phyloP scores from a whole-genome alignment of 257 asterid genomes.

The Przewalskia tangutica region DNA sequence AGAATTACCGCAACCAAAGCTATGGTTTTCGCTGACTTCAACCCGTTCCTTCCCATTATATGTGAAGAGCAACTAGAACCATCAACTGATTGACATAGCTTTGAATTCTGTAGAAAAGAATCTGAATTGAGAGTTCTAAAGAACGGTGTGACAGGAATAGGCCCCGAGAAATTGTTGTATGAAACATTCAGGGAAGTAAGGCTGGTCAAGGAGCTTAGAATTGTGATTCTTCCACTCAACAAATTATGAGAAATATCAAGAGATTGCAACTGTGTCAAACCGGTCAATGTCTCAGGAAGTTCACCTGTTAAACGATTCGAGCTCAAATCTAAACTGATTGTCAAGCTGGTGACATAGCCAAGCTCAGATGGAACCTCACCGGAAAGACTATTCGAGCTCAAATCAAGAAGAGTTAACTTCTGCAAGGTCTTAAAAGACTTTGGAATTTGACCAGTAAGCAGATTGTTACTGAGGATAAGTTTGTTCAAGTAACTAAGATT shows the following conservation, averaged over 20 bases:
- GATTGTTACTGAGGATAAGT: conserved; percentile 60
- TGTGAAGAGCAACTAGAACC: conserved; percentile 58
- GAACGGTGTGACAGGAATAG: conserved; percentile 74
- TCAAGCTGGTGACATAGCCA: conserved; percentile 55
- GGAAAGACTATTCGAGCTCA: conserved; percentile 66
- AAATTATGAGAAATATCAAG: conserved; percentile 63
- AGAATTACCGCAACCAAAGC: conserved; percentile 46
- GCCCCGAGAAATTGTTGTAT: conserved; percentile 75
- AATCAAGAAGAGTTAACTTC: conserved; percentile 71
- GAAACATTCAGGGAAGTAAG: conserved; percentile 71
- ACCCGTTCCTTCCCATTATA: conserved; percentile 18
- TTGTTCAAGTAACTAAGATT: conserved; percentile 79
- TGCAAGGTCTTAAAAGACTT: conserved; percentile 53
- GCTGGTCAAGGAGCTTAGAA: conserved; percentile 60
- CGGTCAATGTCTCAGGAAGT: conserved; percentile 62
- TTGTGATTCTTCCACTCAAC: conserved; percentile 44
- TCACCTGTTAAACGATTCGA: conserved; percentile 57
- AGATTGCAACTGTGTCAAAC: conserved; percentile 69
- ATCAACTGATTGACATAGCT: conserved; percentile 65
- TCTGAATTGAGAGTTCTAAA: conserved; percentile 46
- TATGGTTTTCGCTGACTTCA: conserved; percentile 45
- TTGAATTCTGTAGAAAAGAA: conserved; percentile 59
- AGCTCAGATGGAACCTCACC: conserved; percentile 64
- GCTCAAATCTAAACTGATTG: conserved; percentile 73
- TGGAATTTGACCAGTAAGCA: conserved; percentile 52